Evolutionary conservation across 805 yeast species (phyloP).

Genomic region (Zygoascus tannicola): DNA sequence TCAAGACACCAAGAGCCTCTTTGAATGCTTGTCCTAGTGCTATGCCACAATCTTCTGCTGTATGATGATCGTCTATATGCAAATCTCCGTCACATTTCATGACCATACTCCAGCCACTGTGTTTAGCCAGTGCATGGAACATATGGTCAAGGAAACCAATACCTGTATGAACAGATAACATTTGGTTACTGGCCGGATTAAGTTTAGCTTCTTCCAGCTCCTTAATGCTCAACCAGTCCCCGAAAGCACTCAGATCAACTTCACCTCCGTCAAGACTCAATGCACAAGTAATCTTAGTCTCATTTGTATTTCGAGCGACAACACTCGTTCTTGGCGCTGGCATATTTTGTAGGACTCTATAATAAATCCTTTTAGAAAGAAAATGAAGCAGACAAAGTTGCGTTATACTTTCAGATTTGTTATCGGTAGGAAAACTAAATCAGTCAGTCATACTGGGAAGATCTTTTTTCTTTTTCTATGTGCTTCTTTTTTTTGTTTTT

Average conservation of each 20-base stretch:
- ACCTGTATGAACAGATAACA: constrained; percentile 74
- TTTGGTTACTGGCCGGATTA: not conserved
- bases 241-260: constrained; percentile 25
- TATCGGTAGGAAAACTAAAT: no score
- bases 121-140: constrained; percentile 95
- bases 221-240: not conserved
- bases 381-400: no score
- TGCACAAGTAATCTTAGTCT: constrained; percentile 84
- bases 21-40: constrained; percentile 86
- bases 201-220: constrained; percentile 41
- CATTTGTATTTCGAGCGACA: constrained; percentile 73
- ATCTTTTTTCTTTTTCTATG: no score
- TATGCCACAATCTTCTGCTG: constrained; percentile 92
- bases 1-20: constrained; percentile 77
- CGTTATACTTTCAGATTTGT: no score
- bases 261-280: constrained; percentile 78
- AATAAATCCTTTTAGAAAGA: no score
- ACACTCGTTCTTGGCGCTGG: constrained; percentile 18
- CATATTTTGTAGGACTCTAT: no score
- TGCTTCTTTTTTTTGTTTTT: no score
- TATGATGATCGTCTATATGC: constrained; percentile 95
- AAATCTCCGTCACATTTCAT: constrained; percentile 89
- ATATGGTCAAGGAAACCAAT: constrained; percentile 94
- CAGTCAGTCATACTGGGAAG: no score
- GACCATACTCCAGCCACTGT: constrained; percentile 88